Evolutionary conservation across 2,329 filamentous ascomycete species (phyloP), one percentile per base, ranked within the genome.

Genomic region (Elsinoe ampelina): DNA sequence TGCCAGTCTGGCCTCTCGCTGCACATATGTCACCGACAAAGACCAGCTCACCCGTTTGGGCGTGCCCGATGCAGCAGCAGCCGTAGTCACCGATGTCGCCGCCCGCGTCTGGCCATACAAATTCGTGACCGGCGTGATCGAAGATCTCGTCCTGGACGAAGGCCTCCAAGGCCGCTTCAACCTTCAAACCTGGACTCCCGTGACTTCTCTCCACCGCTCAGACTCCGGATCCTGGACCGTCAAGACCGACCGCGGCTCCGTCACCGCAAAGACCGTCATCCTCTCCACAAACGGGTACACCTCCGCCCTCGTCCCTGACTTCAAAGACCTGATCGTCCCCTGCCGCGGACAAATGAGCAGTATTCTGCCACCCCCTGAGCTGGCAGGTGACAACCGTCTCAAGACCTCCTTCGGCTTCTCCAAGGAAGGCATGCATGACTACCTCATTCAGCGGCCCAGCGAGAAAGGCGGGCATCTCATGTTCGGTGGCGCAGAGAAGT

Each of bases 221-320:
- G 68, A 63, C 22, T 57, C 54, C 1, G 58, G 61, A 2, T 56
- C 62, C 15, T 91, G 86, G 82, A 75, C 76, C 0, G 72, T 89
- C 0, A 74, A 82, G 47, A 95, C 89, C 0, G 70, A 76, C 0
- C 81, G 89, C 19, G 90, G 89, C n/a, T 73, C 71, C 41, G 77
- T 95, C 57, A 67, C 68, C 0, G 77, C 89, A 1, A 72, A 74
- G 11, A 77, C 80, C 34, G 80, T 95, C 17, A 77, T 95, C 15
- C 78, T 95, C 13, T 86, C 88, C 3, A 92, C 86, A 0, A 95
- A 95, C 66, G 91, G 77, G 2, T 95, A 95, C 69, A 91, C 89
- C 6, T 88, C 87, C 1, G 78, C 84, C 59, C 76, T 95, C 3
- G 72, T 92, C 1, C 87, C 87, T 0, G 67, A 73, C 34, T 85